Base-by-base conservation (phyloP, 805 yeast genomes). In the Grigorovia humatica region DNA sequence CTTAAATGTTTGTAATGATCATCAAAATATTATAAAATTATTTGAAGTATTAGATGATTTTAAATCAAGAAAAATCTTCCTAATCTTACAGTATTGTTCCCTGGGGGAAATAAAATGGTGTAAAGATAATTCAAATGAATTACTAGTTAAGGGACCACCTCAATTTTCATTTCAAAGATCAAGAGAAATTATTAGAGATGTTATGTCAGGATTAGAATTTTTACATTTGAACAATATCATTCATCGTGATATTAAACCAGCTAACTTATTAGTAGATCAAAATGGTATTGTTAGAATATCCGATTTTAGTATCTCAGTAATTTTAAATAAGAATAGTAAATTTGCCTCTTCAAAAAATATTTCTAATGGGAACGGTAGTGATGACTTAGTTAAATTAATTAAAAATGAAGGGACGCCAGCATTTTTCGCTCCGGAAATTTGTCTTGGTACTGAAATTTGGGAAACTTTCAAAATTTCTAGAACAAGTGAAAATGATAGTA, bases 371-470 rank as follows among this genome's bases (percentile, higher is more conserved):
- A 35, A 23, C 9, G 35, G 17, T 6, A 44, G 44, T 29, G 42
- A 46, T 2, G 74, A 78, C 57, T 96, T 89, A 55, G 71, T 82
- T 51, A 97, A 91, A 59, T 73, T 91, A 55, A 95, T 96, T 1
- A 91, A 90, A 67, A 91, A 98, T 0, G 98, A 95, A 0, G 99
- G 98, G 5, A 91, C 98, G 0, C 98, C 98, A 1, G 97, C 96
- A 0, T 91, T 91, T 66, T 83, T 89, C 61, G 96, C 98, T 0
- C 96, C 96, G 0, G 99, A 93, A 65, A 74, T 90, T 47, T 90
- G 96, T 63, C 75, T 76, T 50, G 82, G 86, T 0, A 65, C 62
- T 40, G 66, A 63, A 20, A 60, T 65, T 3, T 52, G 55, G 38
- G 57, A 53, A 17, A 57, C 59, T 50, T 63, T 54, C 43, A 51